phyloP scores from a whole-genome alignment of 176 grass and related monocot species.

The Cymbopogon citratus region DNA sequence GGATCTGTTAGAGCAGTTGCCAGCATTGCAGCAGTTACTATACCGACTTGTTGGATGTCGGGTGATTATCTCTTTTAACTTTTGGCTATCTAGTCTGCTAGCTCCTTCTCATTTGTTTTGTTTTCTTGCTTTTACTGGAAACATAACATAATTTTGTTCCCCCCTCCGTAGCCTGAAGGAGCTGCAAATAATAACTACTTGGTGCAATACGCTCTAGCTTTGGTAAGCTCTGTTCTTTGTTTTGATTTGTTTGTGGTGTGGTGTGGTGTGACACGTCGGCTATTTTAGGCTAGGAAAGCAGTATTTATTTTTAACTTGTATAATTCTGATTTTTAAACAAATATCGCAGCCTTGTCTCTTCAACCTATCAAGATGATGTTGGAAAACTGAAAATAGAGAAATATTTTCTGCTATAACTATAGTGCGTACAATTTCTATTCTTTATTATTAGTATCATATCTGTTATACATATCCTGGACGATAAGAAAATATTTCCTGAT shows the following conservation, averaged over 20 bases:
- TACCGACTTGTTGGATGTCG: conserved; percentile 91
- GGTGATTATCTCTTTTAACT: conserved; percentile 44
- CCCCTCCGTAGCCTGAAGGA: conserved; percentile 64
- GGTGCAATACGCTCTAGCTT: conserved; percentile 89
- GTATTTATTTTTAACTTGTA: not conserved
- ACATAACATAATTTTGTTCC: conserved; percentile 12
- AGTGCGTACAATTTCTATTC: not conserved
- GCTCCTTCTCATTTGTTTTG: not conserved
- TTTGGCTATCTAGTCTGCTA: not conserved
- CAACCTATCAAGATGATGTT: not conserved
- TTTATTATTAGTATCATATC: not conserved
- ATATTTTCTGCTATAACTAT: not conserved
- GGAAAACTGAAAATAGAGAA: not conserved
- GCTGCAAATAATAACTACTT: conserved; percentile 89
- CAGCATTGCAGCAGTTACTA: conserved; percentile 93
- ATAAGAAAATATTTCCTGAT: not conserved
- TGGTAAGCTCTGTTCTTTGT: conserved; percentile 58
- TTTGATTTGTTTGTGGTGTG: not conserved
- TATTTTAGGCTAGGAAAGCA: not conserved
- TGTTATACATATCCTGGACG: not conserved
- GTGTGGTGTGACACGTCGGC: not conserved
- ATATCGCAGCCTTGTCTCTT: not conserved
- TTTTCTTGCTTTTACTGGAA: not conserved
- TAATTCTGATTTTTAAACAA: not conserved
- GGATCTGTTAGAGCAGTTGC: conserved; percentile 88